phyloP scores from a whole-genome alignment of 176 grass and related monocot species.

The Musa troglodytarum region DNA sequence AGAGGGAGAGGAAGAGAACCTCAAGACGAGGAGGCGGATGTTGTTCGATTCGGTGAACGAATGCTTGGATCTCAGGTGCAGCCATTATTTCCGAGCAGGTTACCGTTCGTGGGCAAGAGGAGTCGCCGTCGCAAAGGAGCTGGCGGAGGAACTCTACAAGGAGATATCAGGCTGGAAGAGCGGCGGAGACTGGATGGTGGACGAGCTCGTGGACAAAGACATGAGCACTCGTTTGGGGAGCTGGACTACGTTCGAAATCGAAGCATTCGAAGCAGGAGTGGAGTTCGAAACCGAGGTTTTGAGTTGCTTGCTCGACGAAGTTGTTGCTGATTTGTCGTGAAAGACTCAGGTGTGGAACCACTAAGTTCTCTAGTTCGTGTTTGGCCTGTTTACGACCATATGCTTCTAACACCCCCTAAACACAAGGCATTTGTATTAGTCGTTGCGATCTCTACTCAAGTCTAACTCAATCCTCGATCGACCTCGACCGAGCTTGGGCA shows the following conservation, averaged over 20 bases:
- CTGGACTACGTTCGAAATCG: constrained; percentile 66
- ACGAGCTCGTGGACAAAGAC: constrained; percentile 73
- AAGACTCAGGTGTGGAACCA: not conserved
- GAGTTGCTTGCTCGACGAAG: constrained; percentile 54
- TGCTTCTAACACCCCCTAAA: no score
- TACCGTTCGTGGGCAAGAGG: constrained; percentile 61
- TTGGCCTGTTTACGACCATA: no score
- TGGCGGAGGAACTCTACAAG: constrained; percentile 44
- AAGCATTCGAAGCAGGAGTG: constrained; percentile 44
- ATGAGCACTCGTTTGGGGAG: constrained; percentile 67
- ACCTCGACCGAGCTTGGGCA: no score
- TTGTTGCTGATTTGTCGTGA: constrained; percentile 39
- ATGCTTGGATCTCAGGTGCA: constrained; percentile 49
- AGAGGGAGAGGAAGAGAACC: constrained; percentile 39
- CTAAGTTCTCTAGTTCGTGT: no score
- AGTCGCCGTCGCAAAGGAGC: constrained; percentile 36
- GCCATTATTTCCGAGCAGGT: constrained; percentile 55
- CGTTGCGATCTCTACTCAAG: no score
- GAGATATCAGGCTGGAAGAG: constrained; percentile 63
- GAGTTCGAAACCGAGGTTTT: constrained; percentile 44
- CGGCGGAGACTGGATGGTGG: constrained; percentile 75
- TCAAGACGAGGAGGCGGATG: constrained; percentile 38
- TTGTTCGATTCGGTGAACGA: constrained; percentile 68
- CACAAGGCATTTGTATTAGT: no score
- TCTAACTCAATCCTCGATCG: no score